Conservation (phyloP, 2,329 filamentous ascomycete genomes). For the Colletotrichum costaricense region DNA sequence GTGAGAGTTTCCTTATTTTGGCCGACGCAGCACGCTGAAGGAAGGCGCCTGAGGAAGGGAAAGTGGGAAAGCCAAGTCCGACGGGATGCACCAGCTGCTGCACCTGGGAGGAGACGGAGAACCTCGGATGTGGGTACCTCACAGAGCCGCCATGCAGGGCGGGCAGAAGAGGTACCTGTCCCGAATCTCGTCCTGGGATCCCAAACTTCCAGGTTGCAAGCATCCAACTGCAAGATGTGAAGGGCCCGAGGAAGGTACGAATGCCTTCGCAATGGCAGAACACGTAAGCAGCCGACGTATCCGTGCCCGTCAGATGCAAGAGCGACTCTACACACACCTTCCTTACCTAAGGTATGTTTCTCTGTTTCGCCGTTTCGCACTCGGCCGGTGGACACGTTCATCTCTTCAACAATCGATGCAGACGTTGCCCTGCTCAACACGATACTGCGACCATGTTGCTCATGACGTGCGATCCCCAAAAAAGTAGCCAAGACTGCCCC, state of each 20-base stretch:
- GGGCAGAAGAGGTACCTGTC: background rate
- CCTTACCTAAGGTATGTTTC: background rate
- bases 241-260: background rate
- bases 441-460: background rate
- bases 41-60: background rate
- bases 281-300: background rate
- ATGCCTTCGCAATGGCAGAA: background rate
- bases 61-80: background rate
- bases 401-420: constrained; percentile 7
- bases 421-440: constrained; percentile 12
- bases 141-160: constrained; percentile 28
- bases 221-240: background rate
- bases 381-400: constrained; percentile 10
- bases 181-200: background rate
- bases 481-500: background rate
- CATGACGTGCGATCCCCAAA: constrained; percentile 19
- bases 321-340: background rate
- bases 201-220: background rate
- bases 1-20: too few relatives aligned
- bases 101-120: constrained; percentile 1
- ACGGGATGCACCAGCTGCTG: background rate
- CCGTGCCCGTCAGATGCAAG: background rate
- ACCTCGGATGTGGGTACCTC: constrained; percentile 3
- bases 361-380: background rate
- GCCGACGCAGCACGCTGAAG: background rate